Conservation (phyloP, 192 early-diverging fungal species). For the Umbelopsis isabellina region DNA sequence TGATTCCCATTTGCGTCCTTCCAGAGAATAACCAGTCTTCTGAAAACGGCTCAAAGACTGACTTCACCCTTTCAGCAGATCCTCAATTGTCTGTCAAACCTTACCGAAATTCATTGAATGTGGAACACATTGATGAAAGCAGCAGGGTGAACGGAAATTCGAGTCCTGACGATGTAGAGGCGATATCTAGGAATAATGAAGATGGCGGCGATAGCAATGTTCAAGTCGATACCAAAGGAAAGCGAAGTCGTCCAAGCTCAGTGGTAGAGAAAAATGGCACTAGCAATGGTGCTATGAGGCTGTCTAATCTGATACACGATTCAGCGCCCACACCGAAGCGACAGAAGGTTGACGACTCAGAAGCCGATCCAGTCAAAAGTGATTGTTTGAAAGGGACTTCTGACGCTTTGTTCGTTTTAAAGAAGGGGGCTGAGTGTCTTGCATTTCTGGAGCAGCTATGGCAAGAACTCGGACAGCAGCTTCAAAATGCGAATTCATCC, state of each 20-base stretch:
- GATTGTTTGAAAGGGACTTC: constrained; percentile 4
- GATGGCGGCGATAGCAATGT: too few relatives aligned
- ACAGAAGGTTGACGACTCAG: neutral
- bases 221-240: neutral
- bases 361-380: neutral
- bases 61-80: neutral
- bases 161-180: neutral
- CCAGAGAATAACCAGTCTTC: constrained; percentile 8
- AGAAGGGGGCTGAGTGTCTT: constrained; percentile 32
- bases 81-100: neutral
- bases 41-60: neutral
- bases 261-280: constrained; percentile 21
- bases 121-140: neutral
- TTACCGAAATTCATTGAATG: neutral
- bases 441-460: constrained; percentile 32
- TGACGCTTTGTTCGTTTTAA: constrained; percentile 29
- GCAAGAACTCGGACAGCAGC: constrained; percentile 24
- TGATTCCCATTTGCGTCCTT: constrained; percentile 35
- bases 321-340: constrained; percentile 5
- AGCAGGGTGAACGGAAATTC: neutral
- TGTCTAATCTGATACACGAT: constrained; percentile 4
- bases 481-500: neutral
- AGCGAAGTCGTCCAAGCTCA: neutral
- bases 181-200: neutral
- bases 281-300: constrained; percentile 25